Conservation (phyloP, 1,284 basidiomycete genomes). For the Veloboletus limbatus region DNA sequence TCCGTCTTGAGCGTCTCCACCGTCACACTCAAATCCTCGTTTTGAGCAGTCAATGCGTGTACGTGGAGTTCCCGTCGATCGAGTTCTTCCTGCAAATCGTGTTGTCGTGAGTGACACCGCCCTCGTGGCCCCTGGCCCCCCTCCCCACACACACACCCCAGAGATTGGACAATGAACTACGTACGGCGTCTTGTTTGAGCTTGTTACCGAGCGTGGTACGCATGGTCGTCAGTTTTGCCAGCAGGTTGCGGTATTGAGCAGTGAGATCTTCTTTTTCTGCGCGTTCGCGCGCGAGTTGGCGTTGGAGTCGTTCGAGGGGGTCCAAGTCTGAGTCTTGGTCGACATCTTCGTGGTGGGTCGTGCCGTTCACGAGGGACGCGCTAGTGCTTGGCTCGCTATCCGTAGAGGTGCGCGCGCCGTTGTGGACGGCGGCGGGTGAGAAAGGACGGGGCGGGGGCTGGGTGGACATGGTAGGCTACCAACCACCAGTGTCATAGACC, state of each 20-base stretch:
- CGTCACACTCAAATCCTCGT: slow-evolving; percentile 66
- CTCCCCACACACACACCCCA: too few species aligned
- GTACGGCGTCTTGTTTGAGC: slow-evolving; percentile 92
- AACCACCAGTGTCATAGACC: neutral
- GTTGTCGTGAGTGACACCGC: neutral
- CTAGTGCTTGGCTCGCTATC: slow-evolving; percentile 26
- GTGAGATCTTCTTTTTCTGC: slow-evolving; percentile 86
- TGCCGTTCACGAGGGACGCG: slow-evolving; percentile 12
- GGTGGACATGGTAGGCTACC: slow-evolving; percentile 14
- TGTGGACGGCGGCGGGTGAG: slow-evolving; percentile 20
- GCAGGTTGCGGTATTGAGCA: slow-evolving; percentile 81
- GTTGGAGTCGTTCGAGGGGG: slow-evolving; percentile 52
- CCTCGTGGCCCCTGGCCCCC: too few species aligned
- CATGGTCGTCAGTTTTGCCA: slow-evolving; percentile 92
- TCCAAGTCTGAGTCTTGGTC: slow-evolving; percentile 34
- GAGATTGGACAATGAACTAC: slow-evolving; percentile 34
- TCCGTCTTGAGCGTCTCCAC: slow-evolving; percentile 78
- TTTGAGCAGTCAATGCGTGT: slow-evolving; percentile 71
- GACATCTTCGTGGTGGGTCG: slow-evolving; percentile 14
- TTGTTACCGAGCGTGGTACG: slow-evolving; percentile 92
- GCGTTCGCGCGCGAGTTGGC: slow-evolving; percentile 56
- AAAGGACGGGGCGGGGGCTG: slow-evolving; percentile 21
- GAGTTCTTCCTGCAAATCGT: slow-evolving; percentile 82
- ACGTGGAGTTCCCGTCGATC: slow-evolving; percentile 85
- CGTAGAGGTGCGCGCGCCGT: slow-evolving; percentile 23